A percentile compares a stretch with the other conserved stretches of the same genome.
Conservation (phyloP, 2,329 filamentous ascomycete species). For the Orbilia quercus region DNA sequence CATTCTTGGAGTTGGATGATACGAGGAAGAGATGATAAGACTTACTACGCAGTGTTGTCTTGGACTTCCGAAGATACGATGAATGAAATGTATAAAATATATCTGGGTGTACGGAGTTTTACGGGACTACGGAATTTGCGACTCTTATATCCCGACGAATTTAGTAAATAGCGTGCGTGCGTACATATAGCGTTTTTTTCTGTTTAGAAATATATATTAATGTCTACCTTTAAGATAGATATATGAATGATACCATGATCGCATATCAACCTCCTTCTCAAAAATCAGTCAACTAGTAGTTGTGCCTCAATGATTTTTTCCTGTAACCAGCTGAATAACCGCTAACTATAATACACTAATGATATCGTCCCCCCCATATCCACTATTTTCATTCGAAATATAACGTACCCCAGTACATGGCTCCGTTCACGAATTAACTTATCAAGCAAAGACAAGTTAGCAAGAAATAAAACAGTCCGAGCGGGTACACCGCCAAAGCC, state of each 20-base stretch:
- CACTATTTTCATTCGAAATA: neutral
- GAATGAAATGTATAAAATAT: neutral
- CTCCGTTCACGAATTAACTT: constrained; percentile 68
- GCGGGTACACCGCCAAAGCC: constrained; percentile 89
- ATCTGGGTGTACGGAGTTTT: constrained; percentile 29
- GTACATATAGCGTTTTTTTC: neutral
- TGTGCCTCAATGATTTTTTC: neutral
- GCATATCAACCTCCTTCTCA: neutral
- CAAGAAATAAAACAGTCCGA: constrained; percentile 94
- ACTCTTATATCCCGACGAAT: neutral
- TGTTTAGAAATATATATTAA: constrained; percentile 1
- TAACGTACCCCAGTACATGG: too few species aligned
- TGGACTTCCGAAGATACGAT: neutral
- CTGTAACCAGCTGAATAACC: neutral
- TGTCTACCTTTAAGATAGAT: neutral
- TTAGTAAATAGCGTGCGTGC: neutral
- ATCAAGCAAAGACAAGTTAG: constrained; percentile 97
- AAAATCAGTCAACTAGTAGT: neutral
- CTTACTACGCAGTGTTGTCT: too few species aligned
- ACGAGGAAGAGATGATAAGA: constrained; percentile 11
- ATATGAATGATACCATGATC: constrained; percentile 7
- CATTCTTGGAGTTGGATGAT: constrained; percentile 43
- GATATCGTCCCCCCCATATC: neutral
- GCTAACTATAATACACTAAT: constrained; percentile 24
- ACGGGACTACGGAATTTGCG: constrained; percentile 1